Base-by-base conservation (phyloP, 1,284 basidiomycete genomes). In the Thecaphora thlaspeos region DNA sequence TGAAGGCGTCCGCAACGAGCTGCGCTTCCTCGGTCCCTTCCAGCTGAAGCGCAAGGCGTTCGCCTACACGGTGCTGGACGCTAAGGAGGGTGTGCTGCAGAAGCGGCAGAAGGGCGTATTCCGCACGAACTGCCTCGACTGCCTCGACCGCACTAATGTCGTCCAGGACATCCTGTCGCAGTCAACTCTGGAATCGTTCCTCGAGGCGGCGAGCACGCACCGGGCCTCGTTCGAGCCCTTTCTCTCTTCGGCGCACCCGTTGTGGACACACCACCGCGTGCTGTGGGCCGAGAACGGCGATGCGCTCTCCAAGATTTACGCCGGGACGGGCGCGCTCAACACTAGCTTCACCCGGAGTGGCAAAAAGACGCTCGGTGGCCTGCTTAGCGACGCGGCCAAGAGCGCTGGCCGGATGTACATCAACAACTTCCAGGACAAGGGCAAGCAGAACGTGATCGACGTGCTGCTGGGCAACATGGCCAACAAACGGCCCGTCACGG, bases 101-200 rank as follows among this genome's bases (percentile, higher is more conserved):
- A 32, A 54, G 21, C 47, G 48, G 8, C 95, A 99, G 76, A 85
- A 85, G 48, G 95, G 95, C 4, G 85, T 91, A 10, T 96, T 98
- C 78, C 83, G 95, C 47, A 89, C 88, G 14, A 99, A 99, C 75
- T 99, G 94, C 77, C 81, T 98, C 43, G 94, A 97, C 77, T 96
- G 92, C 77, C 81, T 97, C 59, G 94, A 97, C 75, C 87, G 95
- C 36, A 99, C 95, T n/a, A 99, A 99, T 77, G 95, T 95, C 64
- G 86, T 96, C 1, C 89, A 97, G 79, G 93, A 96, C 28, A 59
- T 72, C 49, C 54, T 77, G 18, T 75, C 73, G 41, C 72, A 73
- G 12, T 56, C 62, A 14, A 54, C 60, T 46, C 64, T 77, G 17
- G 66, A 71, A 41, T 34, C 54, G 15, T 70, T 71, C 41, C 48